Conservation (phyloP, 164 flowering plant genomes). For the Berberis vulgaris region DNA sequence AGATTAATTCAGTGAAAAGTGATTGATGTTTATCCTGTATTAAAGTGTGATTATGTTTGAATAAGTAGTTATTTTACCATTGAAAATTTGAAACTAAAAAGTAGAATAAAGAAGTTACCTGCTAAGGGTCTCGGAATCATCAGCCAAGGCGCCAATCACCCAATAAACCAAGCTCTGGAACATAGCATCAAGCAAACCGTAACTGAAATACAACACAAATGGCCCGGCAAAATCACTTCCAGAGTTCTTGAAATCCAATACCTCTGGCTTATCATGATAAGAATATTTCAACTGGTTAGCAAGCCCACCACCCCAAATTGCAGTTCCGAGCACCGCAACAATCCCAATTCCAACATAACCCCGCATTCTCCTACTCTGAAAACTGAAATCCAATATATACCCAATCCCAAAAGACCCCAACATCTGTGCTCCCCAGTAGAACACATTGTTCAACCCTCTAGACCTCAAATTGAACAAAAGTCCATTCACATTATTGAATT, state of each 20-base stretch:
- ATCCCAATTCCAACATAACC: conserved; percentile 56
- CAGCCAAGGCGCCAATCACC: conserved; percentile 68
- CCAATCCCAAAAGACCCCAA: conserved; percentile 38
- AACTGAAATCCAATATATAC: no score
- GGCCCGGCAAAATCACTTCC: conserved; percentile 59
- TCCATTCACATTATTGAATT: conserved; percentile 79
- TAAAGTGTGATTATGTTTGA: no score
- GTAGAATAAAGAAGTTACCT: conserved; percentile 34
- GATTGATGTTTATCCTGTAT: no score
- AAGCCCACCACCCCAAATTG: conserved; percentile 1
- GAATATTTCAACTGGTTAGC: conserved; percentile 63
- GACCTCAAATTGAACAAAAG: conserved; percentile 68
- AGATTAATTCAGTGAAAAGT: no score
- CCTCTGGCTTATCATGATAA: conserved; percentile 19
- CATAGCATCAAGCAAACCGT: conserved; percentile 86
- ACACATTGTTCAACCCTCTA: conserved; percentile 19
- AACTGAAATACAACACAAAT: conserved; percentile 14
- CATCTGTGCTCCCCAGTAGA: conserved; percentile 99
- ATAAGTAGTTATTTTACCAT: no score
- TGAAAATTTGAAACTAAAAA: no score
- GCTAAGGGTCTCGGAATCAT: conserved; percentile 89
- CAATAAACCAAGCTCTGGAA: conserved; percentile 41
- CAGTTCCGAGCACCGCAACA: conserved; percentile 58
- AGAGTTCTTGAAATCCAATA: conserved; percentile 68
- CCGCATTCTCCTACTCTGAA: conserved; percentile 58